Evolutionary conservation across 2,329 filamentous ascomycete genomes (phyloP).

Genomic region (Botrytis paeoniae): DNA sequence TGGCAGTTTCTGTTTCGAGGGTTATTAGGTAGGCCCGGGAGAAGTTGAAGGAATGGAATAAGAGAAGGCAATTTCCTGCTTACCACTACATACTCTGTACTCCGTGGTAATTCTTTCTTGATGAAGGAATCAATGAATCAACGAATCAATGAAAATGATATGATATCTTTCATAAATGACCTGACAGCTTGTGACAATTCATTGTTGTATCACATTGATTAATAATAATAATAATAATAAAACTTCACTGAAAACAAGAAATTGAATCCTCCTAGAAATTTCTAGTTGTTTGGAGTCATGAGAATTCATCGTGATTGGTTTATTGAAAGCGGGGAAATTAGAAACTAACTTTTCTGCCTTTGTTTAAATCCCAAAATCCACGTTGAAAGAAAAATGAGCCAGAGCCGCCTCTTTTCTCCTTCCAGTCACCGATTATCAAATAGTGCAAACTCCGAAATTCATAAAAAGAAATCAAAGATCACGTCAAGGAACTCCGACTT

Average conservation of each 20-base stretch:
- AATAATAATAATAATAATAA: neutral
- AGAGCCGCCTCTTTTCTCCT: neutral
- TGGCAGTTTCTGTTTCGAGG: neutral
- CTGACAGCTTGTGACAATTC: neutral
- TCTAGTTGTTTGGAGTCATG: neutral
- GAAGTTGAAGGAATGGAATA: neutral
- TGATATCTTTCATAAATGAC: neutral
- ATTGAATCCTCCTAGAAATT: conserved; percentile 6
- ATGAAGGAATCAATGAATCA: neutral
- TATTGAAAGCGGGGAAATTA: neutral
- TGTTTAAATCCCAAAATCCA: neutral
- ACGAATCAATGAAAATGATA: no score
- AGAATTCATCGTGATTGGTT: neutral
- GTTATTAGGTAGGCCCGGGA: no score
- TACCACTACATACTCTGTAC: no score
- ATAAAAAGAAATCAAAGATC: neutral
- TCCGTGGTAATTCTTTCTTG: neutral
- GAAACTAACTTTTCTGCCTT: neutral
- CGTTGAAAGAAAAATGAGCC: neutral
- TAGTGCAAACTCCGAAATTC: neutral
- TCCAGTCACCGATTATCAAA: neutral
- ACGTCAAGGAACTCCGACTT: neutral
- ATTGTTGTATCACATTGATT: neutral
- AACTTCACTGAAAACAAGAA: neutral
- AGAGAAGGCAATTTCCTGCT: neutral